Evolutionary conservation across 192 early-diverging fungal genomes (phyloP), one percentile per base, ranked within the genome.

Genomic region (Umbelopsis isabellina): DNA sequence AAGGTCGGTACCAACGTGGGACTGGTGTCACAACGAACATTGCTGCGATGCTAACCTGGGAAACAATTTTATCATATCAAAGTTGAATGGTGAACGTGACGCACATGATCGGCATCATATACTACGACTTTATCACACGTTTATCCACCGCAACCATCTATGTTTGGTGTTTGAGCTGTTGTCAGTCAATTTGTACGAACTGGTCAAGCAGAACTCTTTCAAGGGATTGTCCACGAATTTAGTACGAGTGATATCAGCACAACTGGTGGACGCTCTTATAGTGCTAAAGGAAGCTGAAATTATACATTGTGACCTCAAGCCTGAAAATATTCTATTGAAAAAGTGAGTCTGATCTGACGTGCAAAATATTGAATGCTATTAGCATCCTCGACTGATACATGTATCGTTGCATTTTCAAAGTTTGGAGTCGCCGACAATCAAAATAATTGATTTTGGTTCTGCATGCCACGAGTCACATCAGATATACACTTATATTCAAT

Each of bases 401-500:
- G 27, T 27, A 35, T 25, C 58, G 16, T 46, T 47, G 44, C 2
- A 47, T 44, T 64, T 75, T 45, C 51, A 1, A 48, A 94, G 94
- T 68, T 82, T 94, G 71, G 93, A 95, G 68, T 93, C 92, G 37
- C 93, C 95, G 0, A 90, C 89, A 6, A 93, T 99, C 75, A 99
- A 99, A 80, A 92, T 99, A 16, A 99, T 99, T 71, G 98, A 99
- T 83, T 97, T 98, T 86, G 98, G 98, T 27, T 95, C 94, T 4
- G 95, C 98, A 0, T 98, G 96, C 71, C 91, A 96, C 65, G 95
- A 96, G 75, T 91, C 91, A 69, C 91, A 95, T 72, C 94, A 94
- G 0, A 89, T 93, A 9, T 97, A 98, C 73, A 97, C 94, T 6
- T 99, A 99, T 80, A 99, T 99, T 66, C 97, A 98, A 76, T 98